Base-by-base conservation (phyloP, 257 asterid genomes). In the Haberlea rhodopensis region DNA sequence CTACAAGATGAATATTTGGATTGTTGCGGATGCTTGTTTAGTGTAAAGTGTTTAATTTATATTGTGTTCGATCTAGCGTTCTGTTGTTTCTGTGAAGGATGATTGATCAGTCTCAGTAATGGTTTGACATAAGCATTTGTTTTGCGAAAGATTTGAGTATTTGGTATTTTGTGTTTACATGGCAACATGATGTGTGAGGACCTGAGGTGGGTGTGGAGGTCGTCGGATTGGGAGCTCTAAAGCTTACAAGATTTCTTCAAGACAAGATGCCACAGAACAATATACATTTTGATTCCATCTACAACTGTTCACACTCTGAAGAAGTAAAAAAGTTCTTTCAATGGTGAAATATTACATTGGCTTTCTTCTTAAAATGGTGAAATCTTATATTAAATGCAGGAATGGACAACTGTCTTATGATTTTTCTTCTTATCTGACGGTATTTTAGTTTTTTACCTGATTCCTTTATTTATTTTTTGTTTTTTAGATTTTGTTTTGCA, bases 141-240 rank as follows among this genome's bases (percentile, higher is more conserved):
- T n/a, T n/a, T n/a, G n/a, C n/a, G n/a, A n/a, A n/a, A n/a, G 53
- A 57, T 9, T 15, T 20, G 28, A 69, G 45, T 10, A 13, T 66
- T 8, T 63, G 56, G 19, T 55, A 2, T 0, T n/a, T n/a, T 68
- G 62, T 48, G 56, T 26, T 67, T 89, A 66, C 79, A 77, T 71
- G 99, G 99, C 53, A 82, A 78, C 80, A 84, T 89, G 71, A 85
- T 92, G 99, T 86, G 82, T 76, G 79, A n/a, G n/a, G n/a, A n/a
- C n/a, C n/a, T n/a, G n/a, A 73, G 65, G 90, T 92, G 69, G 99
- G 99, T 43, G 89, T 92, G 62, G 94, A 89, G 79, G 82, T 83
- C 65, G 76, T 83, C 21, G 95, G 97, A 79, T 75, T 85, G 65
- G 99, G 99, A 75, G 99, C 97, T 20, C 60, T 89, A 81, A 89